Evolutionary conservation across 371 early-diverging fungal genomes (phyloP).

Genomic region (Fennellomyces sp.): DNA sequence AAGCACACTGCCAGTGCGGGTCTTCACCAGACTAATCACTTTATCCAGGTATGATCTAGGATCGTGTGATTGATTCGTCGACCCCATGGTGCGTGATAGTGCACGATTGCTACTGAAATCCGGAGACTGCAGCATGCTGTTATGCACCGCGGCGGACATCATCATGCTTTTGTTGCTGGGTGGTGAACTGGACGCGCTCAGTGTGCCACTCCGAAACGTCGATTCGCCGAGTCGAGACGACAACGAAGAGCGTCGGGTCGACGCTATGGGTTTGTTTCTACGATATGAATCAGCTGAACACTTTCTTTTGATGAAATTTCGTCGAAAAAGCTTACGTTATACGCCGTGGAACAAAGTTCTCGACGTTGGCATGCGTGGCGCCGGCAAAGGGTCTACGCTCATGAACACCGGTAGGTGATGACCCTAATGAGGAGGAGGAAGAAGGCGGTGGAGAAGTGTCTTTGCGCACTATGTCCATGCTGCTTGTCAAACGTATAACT

Average conservation of each 20-base stretch:
- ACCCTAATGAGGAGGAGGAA: conserved; percentile 7
- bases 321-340: neutral
- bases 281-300: neutral
- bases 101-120: neutral
- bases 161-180: neutral
- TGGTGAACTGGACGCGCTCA: neutral
- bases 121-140: too few relatives aligned
- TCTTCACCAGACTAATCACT: conserved; percentile 41
- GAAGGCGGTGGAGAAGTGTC: neutral
- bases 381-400: neutral
- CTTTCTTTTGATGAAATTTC: neutral
- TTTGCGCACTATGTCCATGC: neutral
- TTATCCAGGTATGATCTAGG: conserved; percentile 22
- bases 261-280: too few relatives aligned
- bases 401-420: conserved; percentile 2
- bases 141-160: neutral
- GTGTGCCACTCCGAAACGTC: too few relatives aligned
- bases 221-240: too few relatives aligned
- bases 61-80: conserved; percentile 1
- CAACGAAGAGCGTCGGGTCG: too few relatives aligned
- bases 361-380: neutral
- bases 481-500: neutral
- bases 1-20: conserved; percentile 61
- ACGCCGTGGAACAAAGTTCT: conserved; percentile 5
- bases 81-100: neutral